Conservation (phyloP, 192 early-diverging fungal genomes). For the Dissophora ornata region DNA sequence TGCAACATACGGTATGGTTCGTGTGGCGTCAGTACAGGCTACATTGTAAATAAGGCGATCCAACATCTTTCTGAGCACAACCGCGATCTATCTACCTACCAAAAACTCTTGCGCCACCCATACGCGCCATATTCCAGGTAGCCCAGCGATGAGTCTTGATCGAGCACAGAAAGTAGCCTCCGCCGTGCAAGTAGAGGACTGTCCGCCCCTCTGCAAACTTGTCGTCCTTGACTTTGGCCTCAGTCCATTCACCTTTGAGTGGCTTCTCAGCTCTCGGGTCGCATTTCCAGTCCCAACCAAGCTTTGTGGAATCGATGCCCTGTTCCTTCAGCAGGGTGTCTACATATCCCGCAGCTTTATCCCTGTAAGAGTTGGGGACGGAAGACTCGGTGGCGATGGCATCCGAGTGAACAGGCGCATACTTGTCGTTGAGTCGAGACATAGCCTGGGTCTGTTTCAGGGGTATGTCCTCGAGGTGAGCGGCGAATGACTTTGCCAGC, state of each 20-base stretch:
- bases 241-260: slow-evolving; percentile 61
- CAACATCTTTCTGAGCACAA: too few species aligned
- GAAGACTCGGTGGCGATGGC: slow-evolving; percentile 16
- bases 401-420: slow-evolving; percentile 41
- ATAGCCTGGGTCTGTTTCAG: slow-evolving; percentile 40
- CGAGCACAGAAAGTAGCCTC: slow-evolving; percentile 70
- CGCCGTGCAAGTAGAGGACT: slow-evolving; percentile 83
- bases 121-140: slow-evolving; percentile 61
- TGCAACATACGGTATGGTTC: too few species aligned
- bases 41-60: too few species aligned
- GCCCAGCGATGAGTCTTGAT: slow-evolving; percentile 58
- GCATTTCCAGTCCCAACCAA: slow-evolving; percentile 65
- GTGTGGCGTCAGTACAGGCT: too few species aligned
- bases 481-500: slow-evolving; percentile 25
- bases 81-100: slow-evolving; percentile 23
- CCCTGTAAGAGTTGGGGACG: slow-evolving; percentile 52
- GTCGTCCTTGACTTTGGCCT: slow-evolving; percentile 48
- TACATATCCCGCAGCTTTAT: slow-evolving; percentile 46
- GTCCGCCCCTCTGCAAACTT: slow-evolving; percentile 59
- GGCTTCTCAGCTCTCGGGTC: slow-evolving; percentile 49
- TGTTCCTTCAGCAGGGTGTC: slow-evolving; percentile 29
- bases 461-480: slow-evolving; percentile 46
- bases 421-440: slow-evolving; percentile 33
- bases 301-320: slow-evolving; percentile 28
- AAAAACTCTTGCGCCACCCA: slow-evolving; percentile 52